Conservation (phyloP, 2,329 filamentous ascomycete genomes). For the Diaporthe velutina region DNA sequence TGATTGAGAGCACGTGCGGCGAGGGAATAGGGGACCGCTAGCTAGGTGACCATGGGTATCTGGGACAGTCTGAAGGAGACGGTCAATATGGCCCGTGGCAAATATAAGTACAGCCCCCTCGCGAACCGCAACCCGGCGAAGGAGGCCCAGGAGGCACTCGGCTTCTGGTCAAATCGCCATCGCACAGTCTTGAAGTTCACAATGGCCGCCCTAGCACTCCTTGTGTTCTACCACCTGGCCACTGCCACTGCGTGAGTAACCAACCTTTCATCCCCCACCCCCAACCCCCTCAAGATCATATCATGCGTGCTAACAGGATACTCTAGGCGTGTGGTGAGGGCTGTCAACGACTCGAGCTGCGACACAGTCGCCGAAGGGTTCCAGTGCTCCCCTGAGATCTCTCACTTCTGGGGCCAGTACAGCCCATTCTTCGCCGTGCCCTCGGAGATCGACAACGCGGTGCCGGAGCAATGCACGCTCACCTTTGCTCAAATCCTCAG, state of each 20-base stretch:
- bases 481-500: slow-evolving; percentile 87
- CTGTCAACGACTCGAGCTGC: slow-evolving; percentile 52
- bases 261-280: neutral
- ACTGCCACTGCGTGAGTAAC: slow-evolving; percentile 44
- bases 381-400: slow-evolving; percentile 71
- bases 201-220: slow-evolving; percentile 41
- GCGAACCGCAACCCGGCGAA: slow-evolving; percentile 37
- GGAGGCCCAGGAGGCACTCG: slow-evolving; percentile 39
- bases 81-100: slow-evolving; percentile 39
- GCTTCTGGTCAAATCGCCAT: slow-evolving; percentile 41
- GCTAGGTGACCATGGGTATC: slow-evolving; percentile 4
- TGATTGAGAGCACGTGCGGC: slow-evolving; percentile 8
- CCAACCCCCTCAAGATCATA: neutral
- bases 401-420: slow-evolving; percentile 87
- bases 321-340: slow-evolving; percentile 35
- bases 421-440: slow-evolving; percentile 85
- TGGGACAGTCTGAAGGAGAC: slow-evolving; percentile 39
- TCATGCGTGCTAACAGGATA: slow-evolving; percentile 9
- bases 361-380: slow-evolving; percentile 69
- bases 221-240: slow-evolving; percentile 43
- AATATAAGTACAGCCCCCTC: slow-evolving; percentile 48
- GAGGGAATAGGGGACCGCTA: neutral
- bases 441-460: slow-evolving; percentile 70
- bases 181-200: slow-evolving; percentile 42
- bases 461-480: slow-evolving; percentile 77